Percentiles rank a stretch among this genome's conserved stretches.
phyloP scores from a whole-genome alignment of 129 eudicot species.

The Ambrosia artemisiifolia region DNA sequence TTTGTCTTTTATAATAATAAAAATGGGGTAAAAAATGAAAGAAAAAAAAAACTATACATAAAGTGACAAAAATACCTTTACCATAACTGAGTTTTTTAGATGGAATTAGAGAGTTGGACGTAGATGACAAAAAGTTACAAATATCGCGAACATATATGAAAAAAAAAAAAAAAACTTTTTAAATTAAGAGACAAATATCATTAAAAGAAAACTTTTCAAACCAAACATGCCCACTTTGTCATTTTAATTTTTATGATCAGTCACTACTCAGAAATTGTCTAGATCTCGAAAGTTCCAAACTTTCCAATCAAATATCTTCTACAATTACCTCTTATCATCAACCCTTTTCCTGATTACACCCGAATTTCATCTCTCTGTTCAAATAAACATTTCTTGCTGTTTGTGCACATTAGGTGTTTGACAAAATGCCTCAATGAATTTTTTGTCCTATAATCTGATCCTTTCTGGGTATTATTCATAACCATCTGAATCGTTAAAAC shows the following conservation, averaged over 20 bases:
- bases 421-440: slow-evolving; percentile 6
- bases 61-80: too few species aligned
- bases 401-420: slow-evolving; percentile 7
- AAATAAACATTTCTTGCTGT: neutral
- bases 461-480: slow-evolving; percentile 17
- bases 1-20: too few species aligned
- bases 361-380: neutral
- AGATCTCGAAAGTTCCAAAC: slow-evolving; percentile 15
- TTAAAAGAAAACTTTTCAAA: too few species aligned
- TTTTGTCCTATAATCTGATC: neutral
- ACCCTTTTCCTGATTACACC: neutral
- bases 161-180: too few species aligned
- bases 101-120: too few species aligned
- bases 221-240: too few species aligned
- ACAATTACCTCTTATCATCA: neutral
- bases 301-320: slow-evolving; percentile 12
- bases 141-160: too few species aligned
- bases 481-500: neutral
- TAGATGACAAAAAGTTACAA: too few species aligned
- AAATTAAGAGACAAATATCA: too few species aligned
- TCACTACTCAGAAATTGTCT: slow-evolving; percentile 9
- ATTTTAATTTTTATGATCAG: neutral
- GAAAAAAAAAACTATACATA: too few species aligned
- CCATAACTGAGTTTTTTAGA: too few species aligned
- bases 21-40: too few species aligned